A percentile compares a stretch with the other conserved stretches of the same genome.
Conservation (phyloP, 2,329 filamentous ascomycete genomes). For the Elsinoe batatas region DNA sequence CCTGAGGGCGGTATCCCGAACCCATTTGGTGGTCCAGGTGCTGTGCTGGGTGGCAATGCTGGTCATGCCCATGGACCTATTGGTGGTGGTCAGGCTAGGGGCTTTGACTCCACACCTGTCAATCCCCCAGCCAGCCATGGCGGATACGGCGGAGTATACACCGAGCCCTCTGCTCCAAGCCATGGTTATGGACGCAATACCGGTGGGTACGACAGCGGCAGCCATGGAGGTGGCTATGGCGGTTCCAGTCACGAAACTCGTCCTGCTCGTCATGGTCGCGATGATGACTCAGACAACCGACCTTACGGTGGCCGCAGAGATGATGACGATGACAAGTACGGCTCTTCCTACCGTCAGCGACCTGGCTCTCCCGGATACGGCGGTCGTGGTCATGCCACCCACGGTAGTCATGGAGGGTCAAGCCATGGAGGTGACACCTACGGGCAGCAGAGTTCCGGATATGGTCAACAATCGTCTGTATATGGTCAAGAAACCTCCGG, state of each 20-base stretch:
- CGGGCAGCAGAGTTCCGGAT: background rate
- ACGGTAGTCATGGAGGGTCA: background rate
- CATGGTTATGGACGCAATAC: background rate
- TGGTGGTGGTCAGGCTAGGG: constrained; percentile 6
- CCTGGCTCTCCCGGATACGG: background rate
- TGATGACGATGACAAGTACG: constrained; percentile 9
- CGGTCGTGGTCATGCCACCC: constrained; percentile 1
- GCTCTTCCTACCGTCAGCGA: background rate
- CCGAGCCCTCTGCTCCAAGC: background rate
- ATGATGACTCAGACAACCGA: background rate
- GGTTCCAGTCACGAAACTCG: background rate
- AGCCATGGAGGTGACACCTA: background rate
- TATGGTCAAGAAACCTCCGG: background rate
- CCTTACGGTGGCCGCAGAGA: background rate
- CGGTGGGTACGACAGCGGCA: constrained; percentile 5
- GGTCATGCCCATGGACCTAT: background rate
- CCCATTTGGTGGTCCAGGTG: constrained; percentile 6
- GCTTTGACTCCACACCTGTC: background rate
- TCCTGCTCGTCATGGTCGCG: background rate
- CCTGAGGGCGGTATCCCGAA: constrained; percentile 15
- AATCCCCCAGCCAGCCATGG: background rate
- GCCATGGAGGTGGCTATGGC: background rate
- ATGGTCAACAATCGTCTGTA: background rate
- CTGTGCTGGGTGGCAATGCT: constrained; percentile 3
- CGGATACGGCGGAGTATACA: background rate